Evolutionary conservation across 345 rosid species (phyloP).

Genomic region (Turritis glabra): DNA sequence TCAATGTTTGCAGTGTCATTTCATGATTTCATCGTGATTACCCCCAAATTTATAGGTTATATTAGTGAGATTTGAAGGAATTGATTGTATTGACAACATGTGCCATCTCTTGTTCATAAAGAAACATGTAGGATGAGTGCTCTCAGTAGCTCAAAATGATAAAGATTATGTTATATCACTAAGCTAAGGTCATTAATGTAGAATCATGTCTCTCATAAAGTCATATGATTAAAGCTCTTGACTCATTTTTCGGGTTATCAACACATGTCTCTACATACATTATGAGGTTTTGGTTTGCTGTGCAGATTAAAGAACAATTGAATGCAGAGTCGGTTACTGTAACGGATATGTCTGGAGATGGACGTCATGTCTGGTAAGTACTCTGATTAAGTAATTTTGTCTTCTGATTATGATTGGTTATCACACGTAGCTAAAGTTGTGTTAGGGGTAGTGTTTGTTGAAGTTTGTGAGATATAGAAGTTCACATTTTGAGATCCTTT

Average conservation of each 20-base stretch:
- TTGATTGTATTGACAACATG: neutral
- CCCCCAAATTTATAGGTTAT: neutral
- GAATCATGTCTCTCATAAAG: neutral
- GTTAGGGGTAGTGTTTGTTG: neutral
- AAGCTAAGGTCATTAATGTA: neutral
- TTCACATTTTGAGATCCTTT: neutral
- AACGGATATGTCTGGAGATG: conserved; percentile 92
- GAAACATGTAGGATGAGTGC: too few relatives aligned
- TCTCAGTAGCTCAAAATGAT: conserved; percentile 11
- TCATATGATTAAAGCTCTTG: neutral
- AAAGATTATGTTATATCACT: neutral
- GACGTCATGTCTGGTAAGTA: conserved; percentile 84
- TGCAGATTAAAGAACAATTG: conserved; percentile 77
- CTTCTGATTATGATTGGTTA: neutral
- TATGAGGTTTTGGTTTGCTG: neutral
- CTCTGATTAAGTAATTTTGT: neutral
- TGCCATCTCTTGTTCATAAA: too few relatives aligned
- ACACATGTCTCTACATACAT: neutral
- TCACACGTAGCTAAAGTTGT: neutral
- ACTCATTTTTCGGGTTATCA: neutral
- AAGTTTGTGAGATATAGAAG: neutral
- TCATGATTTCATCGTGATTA: neutral
- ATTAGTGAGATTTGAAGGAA: conserved; percentile 5
- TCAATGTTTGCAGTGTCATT: neutral
- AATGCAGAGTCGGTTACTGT: conserved; percentile 80